phyloP scores from a whole-genome alignment of 116 monocot species.

The Iris pallida region DNA sequence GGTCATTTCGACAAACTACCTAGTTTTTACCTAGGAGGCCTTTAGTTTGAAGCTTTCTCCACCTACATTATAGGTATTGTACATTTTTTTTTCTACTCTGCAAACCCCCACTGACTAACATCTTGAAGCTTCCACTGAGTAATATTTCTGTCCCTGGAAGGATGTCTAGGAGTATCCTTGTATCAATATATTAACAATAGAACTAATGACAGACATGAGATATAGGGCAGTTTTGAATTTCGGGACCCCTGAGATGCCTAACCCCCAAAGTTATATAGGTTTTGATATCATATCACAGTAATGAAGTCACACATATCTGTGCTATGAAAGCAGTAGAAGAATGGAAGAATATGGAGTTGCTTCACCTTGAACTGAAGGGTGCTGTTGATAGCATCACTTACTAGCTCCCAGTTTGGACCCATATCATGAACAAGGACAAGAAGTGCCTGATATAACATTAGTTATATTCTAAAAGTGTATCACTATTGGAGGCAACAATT shows the following conservation, averaged over 20 bases:
- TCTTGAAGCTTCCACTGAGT: too few species aligned
- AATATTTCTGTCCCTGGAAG: too few species aligned
- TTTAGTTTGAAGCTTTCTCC: too few species aligned
- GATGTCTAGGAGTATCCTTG: too few species aligned
- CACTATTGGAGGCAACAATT: neutral
- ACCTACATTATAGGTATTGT: too few species aligned
- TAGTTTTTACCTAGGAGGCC: too few species aligned
- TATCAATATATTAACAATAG: too few species aligned
- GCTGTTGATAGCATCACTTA: conserved; percentile 97
- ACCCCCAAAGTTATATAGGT: neutral
- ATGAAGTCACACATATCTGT: neutral
- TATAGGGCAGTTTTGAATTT: too few species aligned
- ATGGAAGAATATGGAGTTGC: neutral
- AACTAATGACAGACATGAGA: too few species aligned
- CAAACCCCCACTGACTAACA: too few species aligned
- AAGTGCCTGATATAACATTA: conserved; percentile 60
- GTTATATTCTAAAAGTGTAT: neutral
- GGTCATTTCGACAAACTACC: too few species aligned
- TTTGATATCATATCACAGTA: neutral
- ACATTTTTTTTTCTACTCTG: too few species aligned
- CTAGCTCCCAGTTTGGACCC: conserved; percentile 98
- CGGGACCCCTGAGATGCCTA: neutral
- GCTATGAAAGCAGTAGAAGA: neutral
- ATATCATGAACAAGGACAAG: conserved; percentile 99
- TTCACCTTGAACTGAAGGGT: conserved; percentile 84